Evolutionary conservation across 345 rosid species (phyloP).

Genomic region (Dipteronia dyeriana): DNA sequence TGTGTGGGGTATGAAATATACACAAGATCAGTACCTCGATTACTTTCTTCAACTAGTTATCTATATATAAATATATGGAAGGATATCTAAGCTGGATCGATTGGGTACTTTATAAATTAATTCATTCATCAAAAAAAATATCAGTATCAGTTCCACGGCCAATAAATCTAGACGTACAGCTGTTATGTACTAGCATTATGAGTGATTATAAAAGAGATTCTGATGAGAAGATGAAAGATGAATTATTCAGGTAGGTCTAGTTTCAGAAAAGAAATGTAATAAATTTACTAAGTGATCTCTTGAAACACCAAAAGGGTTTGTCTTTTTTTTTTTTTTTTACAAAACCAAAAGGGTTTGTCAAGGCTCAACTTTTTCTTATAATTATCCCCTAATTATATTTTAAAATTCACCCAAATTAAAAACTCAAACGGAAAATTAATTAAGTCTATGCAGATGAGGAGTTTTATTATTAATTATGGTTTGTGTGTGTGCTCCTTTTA

Average conservation of each 20-base stretch:
- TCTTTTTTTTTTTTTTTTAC: too few relatives aligned
- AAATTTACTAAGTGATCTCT: neutral
- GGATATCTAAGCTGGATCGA: neutral
- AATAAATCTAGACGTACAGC: neutral
- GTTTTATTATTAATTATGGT: neutral
- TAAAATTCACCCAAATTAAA: neutral
- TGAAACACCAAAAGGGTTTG: neutral
- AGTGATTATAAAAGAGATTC: neutral
- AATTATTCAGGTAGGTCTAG: slow-evolving; percentile 14
- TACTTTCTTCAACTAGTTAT: neutral
- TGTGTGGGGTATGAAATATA: neutral
- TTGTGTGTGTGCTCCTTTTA: slow-evolving; percentile 25
- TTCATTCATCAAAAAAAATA: neutral
- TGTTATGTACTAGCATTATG: neutral
- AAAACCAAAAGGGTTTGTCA: neutral
- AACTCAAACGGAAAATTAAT: too few relatives aligned
- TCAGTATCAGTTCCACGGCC: neutral
- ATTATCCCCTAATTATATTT: neutral
- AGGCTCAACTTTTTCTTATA: neutral
- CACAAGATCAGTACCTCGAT: neutral
- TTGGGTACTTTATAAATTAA: neutral
- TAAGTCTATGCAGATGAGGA: neutral
- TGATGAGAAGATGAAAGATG: neutral
- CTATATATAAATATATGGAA: neutral
- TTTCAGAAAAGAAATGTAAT: slow-evolving; percentile 2